These are phyloP conservation scores for Cyamopsis tetragonoloba DNA, from an alignment of 306 rosid genomes.

Conservation along the genomic window DNA sequence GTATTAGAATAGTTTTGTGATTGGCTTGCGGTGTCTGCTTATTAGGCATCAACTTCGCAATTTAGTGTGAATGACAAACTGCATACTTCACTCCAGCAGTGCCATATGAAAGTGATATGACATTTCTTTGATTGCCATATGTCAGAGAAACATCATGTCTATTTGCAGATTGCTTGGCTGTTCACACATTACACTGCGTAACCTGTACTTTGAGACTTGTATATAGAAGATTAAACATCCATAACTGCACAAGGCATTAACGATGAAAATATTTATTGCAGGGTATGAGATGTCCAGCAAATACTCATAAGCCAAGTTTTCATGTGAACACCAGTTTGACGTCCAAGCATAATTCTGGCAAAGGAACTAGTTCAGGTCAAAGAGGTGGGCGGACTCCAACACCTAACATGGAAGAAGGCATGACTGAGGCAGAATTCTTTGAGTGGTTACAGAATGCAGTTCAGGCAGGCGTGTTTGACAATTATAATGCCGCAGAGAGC, in stretches of 20 bases:
- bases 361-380: slow-evolving; percentile 76
- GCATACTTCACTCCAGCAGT: neutral
- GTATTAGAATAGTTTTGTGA: neutral
- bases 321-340: slow-evolving; percentile 86
- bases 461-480: slow-evolving; percentile 68
- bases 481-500: slow-evolving; percentile 50
- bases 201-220: slow-evolving; percentile 4
- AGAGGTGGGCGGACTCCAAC: slow-evolving; percentile 64
- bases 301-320: slow-evolving; percentile 93
- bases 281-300: slow-evolving; percentile 97
- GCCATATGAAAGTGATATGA: slow-evolving; percentile 1
- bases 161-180: neutral
- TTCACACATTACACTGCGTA: slow-evolving; percentile 9
- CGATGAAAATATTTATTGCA: slow-evolving; percentile 35
- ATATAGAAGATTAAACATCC: slow-evolving; percentile 16
- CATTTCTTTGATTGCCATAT: slow-evolving; percentile 6
- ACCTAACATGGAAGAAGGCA: slow-evolving; percentile 63
- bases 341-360: slow-evolving; percentile 60
- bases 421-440: slow-evolving; percentile 87
- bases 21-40: neutral
- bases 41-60: neutral
- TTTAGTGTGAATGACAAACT: neutral
- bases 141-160: neutral
- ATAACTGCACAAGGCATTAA: slow-evolving; percentile 10
- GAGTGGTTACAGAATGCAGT: slow-evolving; percentile 92